A percentile compares a stretch with the other conserved stretches of the same genome.
These are phyloP conservation scores for Plasmopara muralis DNA, from an alignment of 352 stramenopile genomes.

Conservation along the genomic window DNA sequence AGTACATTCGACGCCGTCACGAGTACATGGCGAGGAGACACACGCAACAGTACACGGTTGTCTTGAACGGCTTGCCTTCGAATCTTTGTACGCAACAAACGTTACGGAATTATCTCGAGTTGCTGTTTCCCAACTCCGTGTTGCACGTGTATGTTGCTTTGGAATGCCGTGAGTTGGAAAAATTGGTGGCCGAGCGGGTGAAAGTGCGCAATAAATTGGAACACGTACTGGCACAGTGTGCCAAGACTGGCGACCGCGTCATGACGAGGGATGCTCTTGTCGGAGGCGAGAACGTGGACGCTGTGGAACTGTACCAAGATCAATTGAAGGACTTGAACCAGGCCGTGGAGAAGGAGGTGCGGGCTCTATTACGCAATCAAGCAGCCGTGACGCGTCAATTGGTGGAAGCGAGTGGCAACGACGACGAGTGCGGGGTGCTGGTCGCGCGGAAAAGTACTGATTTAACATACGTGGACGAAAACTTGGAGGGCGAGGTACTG, in stretches of 20 bases:
- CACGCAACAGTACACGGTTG: slow-evolving; percentile 72
- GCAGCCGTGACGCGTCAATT: slow-evolving; percentile 49
- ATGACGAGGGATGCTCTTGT: slow-evolving; percentile 31
- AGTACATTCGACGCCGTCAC: slow-evolving; percentile 66
- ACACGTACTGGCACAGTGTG: slow-evolving; percentile 49
- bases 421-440: slow-evolving; percentile 9
- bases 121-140: slow-evolving; percentile 65
- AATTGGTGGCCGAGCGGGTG: slow-evolving; percentile 55
- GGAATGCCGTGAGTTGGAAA: slow-evolving; percentile 69
- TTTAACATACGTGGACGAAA: slow-evolving; percentile 27
- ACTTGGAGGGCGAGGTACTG: slow-evolving; percentile 22
- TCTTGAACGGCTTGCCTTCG: slow-evolving; percentile 66
- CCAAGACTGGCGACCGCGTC: slow-evolving; percentile 55
- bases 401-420: slow-evolving; percentile 38
- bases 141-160: slow-evolving; percentile 67
- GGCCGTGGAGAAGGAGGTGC: slow-evolving; percentile 75
- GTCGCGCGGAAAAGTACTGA: slow-evolving; percentile 20
- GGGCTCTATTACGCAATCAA: slow-evolving; percentile 58
- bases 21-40: slow-evolving; percentile 61
- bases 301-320: slow-evolving; percentile 60
- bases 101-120: slow-evolving; percentile 67
- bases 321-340: slow-evolving; percentile 67
- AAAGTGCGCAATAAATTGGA: slow-evolving; percentile 70
- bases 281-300: slow-evolving; percentile 51
- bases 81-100: slow-evolving; percentile 70